Base-by-base conservation (phyloP, 495 filamentous ascomycete species). In the Pyrenula massariospora region DNA sequence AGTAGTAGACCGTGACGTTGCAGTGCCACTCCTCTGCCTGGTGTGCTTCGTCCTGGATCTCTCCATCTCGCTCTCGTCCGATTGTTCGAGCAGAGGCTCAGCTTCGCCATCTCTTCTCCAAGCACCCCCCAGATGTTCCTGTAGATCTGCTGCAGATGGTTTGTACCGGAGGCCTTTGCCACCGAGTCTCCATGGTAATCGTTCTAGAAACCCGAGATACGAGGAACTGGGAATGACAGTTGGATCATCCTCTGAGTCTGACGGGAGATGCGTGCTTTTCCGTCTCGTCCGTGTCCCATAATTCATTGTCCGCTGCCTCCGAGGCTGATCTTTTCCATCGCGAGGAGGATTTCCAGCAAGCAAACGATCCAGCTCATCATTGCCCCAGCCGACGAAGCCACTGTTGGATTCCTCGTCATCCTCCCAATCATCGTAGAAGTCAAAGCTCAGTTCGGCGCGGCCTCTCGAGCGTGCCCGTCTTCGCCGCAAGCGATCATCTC, bases 341-440 rank as follows among this genome's bases (percentile, higher is more conserved):
- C 69, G 66, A 60, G 72, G 66, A 62, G 74, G 63, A 48, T 83
- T 86, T 12, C 90, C 90, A 2, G 87, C 89, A 53, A 96, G 68
- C 59, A 97, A 72, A 25, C 88, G 78, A 70, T 97, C 93, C 68
- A 95, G 79, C 68, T 96, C 91, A 55, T 91, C 91, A 58, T 86
- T 86, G 0, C 84, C 86, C 74, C 84, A 87, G 25, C 83, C 84
- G 54, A 92, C 65, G 47, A 92, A 63, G 8, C 82, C 80, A 53
- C 86, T 78, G 49, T 71, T 71, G 19, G 63, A 77, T 42, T 80
- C 80, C 22, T 87, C 84, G 55, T 84, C 81, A 55, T 91, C 89
- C 53, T 96, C 89, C 90, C 92, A 96, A 64, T 96, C 91, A 66
- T 98, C 93, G 72, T 98, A 98, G 73, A 98, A 98, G 62, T 96